Conservation (phyloP, 768 basidiomycete genomes). For the Mycena amicta region DNA sequence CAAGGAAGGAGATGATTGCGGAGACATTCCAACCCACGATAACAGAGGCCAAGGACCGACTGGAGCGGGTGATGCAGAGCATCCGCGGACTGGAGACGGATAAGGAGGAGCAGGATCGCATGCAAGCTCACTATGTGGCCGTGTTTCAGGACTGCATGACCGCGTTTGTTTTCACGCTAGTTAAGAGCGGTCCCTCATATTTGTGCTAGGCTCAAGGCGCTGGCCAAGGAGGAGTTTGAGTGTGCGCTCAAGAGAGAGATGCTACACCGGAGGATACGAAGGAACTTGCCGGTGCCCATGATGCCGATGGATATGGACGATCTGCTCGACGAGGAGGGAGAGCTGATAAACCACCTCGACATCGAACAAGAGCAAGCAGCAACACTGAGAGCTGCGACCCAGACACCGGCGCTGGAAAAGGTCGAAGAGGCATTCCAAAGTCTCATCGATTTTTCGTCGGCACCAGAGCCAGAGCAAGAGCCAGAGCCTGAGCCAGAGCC, state of each 20-base stretch:
- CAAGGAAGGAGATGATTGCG: slow-evolving; percentile 13
- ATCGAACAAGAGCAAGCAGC: slow-evolving; percentile 21
- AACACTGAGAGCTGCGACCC: slow-evolving; percentile 11
- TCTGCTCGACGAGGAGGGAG: neutral
- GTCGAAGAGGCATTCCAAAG: slow-evolving; percentile 15
- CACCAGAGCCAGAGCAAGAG: neutral
- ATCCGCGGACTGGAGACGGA: slow-evolving; percentile 4
- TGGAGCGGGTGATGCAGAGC: slow-evolving; percentile 16
- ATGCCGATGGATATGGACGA: neutral
- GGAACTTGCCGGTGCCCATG: slow-evolving; percentile 6
- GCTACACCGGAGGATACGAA: slow-evolving; percentile 4
- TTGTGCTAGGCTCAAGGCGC: slow-evolving; percentile 6
- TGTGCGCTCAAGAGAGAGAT: slow-evolving; percentile 14
- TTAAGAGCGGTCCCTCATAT: too few species aligned
- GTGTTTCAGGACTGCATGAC: slow-evolving; percentile 6
- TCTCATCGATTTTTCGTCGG: slow-evolving; percentile 11
- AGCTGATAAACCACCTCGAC: slow-evolving; percentile 9
- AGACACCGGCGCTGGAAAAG: slow-evolving; percentile 2
- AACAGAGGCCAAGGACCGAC: slow-evolving; percentile 17
- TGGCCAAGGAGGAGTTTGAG: slow-evolving; percentile 22
- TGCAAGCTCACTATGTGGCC: slow-evolving; percentile 2
- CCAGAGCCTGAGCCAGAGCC: neutral
- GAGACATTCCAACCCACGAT: slow-evolving; percentile 14
- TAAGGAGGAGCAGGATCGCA: neutral
- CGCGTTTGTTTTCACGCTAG: too few species aligned